Evolutionary conservation across 2,329 filamentous ascomycete species (phyloP).

Genomic region (Chlorencoelia australis): DNA sequence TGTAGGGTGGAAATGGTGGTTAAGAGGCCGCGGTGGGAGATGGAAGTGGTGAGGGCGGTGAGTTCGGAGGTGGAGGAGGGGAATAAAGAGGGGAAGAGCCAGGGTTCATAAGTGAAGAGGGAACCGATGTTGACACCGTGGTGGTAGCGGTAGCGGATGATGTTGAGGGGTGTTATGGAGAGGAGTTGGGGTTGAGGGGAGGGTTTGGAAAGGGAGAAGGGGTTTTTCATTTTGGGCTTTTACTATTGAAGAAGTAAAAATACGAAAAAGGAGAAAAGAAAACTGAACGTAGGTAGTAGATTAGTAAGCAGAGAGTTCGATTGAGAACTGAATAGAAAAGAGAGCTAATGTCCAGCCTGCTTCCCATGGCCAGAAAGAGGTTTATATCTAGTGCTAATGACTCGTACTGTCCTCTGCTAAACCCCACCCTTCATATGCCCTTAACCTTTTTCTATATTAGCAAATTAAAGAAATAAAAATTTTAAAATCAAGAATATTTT

Average conservation of each 20-base stretch:
- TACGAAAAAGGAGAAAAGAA: constrained; percentile 24
- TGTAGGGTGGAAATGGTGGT: constrained; percentile 38
- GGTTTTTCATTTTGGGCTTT: constrained; percentile 9
- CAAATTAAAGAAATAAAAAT: too few relatives aligned
- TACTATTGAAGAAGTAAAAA: constrained; percentile 24
- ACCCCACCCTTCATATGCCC: too few relatives aligned
- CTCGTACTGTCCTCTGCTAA: too few relatives aligned
- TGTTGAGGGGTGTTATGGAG: constrained; percentile 24
- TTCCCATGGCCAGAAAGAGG: too few relatives aligned
- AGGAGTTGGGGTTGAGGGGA: not conserved
- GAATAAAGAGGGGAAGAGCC: constrained; percentile 43
- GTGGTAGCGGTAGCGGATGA: constrained; percentile 47
- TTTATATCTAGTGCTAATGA: too few relatives aligned
- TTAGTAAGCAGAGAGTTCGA: too few relatives aligned
- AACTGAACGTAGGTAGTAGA: too few relatives aligned
- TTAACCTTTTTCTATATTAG: too few relatives aligned
- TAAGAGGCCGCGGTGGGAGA: constrained; percentile 21
- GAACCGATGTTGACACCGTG: constrained; percentile 49
- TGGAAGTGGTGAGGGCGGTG: constrained; percentile 22
- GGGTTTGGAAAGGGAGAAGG: not conserved
- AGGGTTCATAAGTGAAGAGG: constrained; percentile 50
- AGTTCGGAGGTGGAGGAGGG: constrained; percentile 26
- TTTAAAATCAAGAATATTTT: too few relatives aligned
- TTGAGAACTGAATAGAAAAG: too few relatives aligned
- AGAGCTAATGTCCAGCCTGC: too few relatives aligned